phyloP scores from a whole-genome alignment of 208 protist genomes.

The Acanthamoeba lenticulata region DNA sequence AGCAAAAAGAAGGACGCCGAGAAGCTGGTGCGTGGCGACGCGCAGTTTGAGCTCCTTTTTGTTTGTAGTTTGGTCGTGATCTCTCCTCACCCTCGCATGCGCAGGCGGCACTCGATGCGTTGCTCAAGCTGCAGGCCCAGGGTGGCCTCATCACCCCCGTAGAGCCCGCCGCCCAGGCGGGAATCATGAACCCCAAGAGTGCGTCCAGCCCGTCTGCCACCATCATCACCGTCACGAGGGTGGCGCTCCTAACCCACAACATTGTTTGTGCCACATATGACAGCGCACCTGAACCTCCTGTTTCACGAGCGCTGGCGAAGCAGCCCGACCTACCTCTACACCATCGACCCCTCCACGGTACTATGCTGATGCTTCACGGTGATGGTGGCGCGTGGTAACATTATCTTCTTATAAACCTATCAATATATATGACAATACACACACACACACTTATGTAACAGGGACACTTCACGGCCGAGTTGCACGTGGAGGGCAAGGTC shows the following conservation, averaged over 20 bases:
- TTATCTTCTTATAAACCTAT: background rate
- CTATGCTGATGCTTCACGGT: background rate
- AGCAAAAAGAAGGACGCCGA: conserved; percentile 5
- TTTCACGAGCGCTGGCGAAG: background rate
- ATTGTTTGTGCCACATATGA: too few species aligned
- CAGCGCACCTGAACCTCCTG: background rate
- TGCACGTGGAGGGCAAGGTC: background rate
- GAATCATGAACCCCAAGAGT: background rate
- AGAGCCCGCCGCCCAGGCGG: background rate
- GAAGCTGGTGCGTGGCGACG: too few species aligned
- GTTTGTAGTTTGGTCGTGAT: background rate
- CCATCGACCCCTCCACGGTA: background rate
- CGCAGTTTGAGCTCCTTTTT: background rate
- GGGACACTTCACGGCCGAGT: background rate
- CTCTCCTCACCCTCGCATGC: background rate
- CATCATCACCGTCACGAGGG: too few species aligned
- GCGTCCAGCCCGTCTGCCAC: background rate
- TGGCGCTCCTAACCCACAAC: too few species aligned
- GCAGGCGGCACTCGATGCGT: background rate
- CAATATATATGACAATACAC: background rate
- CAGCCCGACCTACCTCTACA: background rate
- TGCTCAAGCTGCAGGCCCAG: background rate
- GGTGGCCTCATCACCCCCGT: background rate
- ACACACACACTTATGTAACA: background rate
- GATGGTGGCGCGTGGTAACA: background rate